These are phyloP conservation scores for Mucor circinelloides DNA, from an alignment of 371 early-diverging fungal genomes.

Conservation along the genomic window DNA sequence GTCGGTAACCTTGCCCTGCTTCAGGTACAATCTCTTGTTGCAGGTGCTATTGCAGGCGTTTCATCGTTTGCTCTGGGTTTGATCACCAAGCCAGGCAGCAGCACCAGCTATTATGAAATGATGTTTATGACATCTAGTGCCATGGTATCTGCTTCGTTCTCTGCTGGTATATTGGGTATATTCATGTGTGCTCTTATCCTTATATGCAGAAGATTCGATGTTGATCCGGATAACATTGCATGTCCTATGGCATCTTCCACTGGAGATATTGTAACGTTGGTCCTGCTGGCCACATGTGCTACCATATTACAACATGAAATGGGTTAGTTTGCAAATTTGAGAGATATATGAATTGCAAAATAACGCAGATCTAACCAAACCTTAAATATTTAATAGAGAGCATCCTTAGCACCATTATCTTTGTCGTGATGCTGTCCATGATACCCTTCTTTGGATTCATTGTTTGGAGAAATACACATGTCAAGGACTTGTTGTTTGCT, in stretches of 20 bases:
- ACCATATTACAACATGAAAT: conserved; percentile 45
- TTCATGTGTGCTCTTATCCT: conserved; percentile 73
- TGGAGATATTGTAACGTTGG: conserved; percentile 74
- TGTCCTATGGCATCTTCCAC: conserved; percentile 73
- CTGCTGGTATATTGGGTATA: conserved; percentile 70
- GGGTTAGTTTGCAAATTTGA: conserved; percentile 25
- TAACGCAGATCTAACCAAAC: neutral
- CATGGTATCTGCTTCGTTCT: conserved; percentile 72
- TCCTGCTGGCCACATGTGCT: conserved; percentile 58
- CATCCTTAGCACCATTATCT: conserved; percentile 50
- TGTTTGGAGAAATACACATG: conserved; percentile 63
- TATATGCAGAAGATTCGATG: conserved; percentile 58
- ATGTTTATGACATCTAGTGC: conserved; percentile 69
- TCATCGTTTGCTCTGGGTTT: conserved; percentile 66
- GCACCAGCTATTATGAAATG: conserved; percentile 52
- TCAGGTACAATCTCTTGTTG: conserved; percentile 71
- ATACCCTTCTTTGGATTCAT: conserved; percentile 60
- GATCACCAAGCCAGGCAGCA: conserved; percentile 54
- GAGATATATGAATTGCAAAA: conserved; percentile 9
- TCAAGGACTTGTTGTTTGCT: conserved; percentile 60
- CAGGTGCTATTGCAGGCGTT: conserved; percentile 71
- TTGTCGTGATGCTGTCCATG: conserved; percentile 45
- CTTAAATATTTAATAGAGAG: conserved; percentile 30
- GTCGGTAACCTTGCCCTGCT: conserved; percentile 70
- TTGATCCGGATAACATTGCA: conserved; percentile 79